phyloP scores from a whole-genome alignment of 768 basidiomycete genomes.

The Leccinum barrowsii region DNA sequence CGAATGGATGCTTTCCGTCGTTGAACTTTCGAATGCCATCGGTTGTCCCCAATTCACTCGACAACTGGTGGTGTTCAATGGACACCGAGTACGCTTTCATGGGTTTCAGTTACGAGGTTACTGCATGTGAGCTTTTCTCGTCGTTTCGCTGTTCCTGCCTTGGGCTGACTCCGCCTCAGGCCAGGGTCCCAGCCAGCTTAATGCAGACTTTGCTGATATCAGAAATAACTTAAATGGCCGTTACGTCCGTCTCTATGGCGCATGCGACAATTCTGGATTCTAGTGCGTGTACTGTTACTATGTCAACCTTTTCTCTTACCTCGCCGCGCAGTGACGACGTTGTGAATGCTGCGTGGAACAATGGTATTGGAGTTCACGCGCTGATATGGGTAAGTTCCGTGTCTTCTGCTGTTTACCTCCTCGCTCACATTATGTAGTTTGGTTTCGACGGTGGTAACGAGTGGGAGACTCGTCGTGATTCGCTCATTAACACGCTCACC shows the following conservation, averaged over 20 bases:
- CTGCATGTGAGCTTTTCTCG: constrained; percentile 44
- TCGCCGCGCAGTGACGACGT: constrained; percentile 45
- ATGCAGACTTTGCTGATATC: constrained; percentile 58
- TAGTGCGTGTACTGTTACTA: constrained; percentile 27
- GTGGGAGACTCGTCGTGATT: constrained; percentile 54
- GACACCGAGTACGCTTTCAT: constrained; percentile 70
- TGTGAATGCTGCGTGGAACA: constrained; percentile 65
- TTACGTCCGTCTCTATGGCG: constrained; percentile 54
- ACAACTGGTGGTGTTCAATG: constrained; percentile 63
- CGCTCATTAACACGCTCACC: constrained; percentile 48
- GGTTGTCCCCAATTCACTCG: constrained; percentile 39
- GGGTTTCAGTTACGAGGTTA: constrained; percentile 75
- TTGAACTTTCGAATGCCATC: constrained; percentile 54
- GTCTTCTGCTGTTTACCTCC: neutral
- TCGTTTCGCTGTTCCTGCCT: neutral
- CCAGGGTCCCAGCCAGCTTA: constrained; percentile 50
- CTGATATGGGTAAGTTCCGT: constrained; percentile 60
- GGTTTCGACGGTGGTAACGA: constrained; percentile 38
- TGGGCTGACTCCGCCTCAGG: constrained; percentile 36
- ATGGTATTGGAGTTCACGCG: constrained; percentile 68
- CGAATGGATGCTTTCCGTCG: constrained; percentile 35
- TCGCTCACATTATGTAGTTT: constrained; percentile 24
- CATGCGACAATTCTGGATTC: constrained; percentile 38
- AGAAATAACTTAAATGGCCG: constrained; percentile 55
- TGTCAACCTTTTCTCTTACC: constrained; percentile 16